Conservation (phyloP, 495 filamentous ascomycete genomes). For the Podospora fimiseda region DNA sequence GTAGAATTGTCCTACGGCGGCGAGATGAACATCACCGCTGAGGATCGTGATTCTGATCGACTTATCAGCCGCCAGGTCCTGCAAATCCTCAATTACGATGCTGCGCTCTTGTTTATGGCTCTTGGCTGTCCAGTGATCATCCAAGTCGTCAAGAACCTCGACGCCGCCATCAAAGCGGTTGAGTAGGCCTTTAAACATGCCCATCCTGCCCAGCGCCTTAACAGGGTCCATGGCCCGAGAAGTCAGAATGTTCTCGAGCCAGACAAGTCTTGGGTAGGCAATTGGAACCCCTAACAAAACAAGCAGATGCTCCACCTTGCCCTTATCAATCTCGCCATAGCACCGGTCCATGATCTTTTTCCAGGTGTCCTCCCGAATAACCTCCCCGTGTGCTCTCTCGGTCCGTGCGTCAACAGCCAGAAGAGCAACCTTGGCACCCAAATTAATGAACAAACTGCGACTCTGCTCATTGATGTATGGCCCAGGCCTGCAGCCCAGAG, state of each 20-base stretch:
- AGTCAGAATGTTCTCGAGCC: constrained; percentile 69
- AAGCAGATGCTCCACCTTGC: constrained; percentile 81
- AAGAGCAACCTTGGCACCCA: constrained; percentile 73
- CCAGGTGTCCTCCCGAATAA: constrained; percentile 76
- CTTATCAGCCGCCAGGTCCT: constrained; percentile 83
- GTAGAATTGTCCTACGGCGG: constrained; percentile 90
- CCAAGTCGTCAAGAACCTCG: constrained; percentile 86
- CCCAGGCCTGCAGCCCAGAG: constrained; percentile 69
- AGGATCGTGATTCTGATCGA: constrained; percentile 90
- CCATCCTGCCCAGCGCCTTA: constrained; percentile 79
- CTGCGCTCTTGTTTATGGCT: constrained; percentile 85
- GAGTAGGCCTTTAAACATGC: constrained; percentile 70
- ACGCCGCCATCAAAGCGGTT: constrained; percentile 90
- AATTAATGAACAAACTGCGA: constrained; percentile 75
- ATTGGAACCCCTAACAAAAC: constrained; percentile 82
- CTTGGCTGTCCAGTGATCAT: constrained; percentile 96
- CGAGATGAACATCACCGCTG: constrained; percentile 89
- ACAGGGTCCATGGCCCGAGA: constrained; percentile 76
- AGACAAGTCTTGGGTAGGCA: constrained; percentile 85
- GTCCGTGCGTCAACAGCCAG: constrained; percentile 88
- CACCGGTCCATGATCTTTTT: constrained; percentile 79
- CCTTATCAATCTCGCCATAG: constrained; percentile 69
- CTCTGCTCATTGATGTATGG: constrained; percentile 87
- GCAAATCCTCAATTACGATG: constrained; percentile 80
- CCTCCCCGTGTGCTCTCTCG: constrained; percentile 72